Evolutionary conservation across 2,329 filamentous ascomycete genomes (phyloP).

Genomic region (Fusarium setosum): DNA sequence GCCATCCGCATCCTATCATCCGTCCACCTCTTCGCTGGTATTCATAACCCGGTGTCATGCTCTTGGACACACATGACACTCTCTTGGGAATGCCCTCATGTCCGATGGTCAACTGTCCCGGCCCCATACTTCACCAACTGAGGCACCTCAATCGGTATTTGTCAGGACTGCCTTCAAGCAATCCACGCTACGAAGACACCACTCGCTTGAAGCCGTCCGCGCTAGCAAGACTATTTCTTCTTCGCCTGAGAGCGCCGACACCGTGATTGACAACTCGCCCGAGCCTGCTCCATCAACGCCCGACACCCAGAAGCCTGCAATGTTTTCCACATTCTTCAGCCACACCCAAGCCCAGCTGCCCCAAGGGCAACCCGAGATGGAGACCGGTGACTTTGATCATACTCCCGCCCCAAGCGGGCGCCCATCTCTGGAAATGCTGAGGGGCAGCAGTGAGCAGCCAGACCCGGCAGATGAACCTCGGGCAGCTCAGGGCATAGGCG

Average conservation of each 20-base stretch:
- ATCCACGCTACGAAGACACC: not conserved
- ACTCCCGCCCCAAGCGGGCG: conserved; percentile 48
- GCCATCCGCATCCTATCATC: conserved; percentile 12
- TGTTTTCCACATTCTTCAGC: conserved; percentile 40
- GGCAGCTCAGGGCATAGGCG: conserved; percentile 3
- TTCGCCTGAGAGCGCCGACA: not conserved
- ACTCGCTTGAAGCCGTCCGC: not conserved
- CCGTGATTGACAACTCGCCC: not conserved
- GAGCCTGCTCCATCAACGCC: not conserved
- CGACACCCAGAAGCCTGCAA: conserved; percentile 9
- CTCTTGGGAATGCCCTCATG: conserved; percentile 19
- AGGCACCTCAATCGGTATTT: not conserved
- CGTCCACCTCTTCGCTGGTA: conserved; percentile 2
- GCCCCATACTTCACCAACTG: conserved; percentile 10
- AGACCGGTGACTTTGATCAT: conserved; percentile 45
- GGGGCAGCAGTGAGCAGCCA: conserved; percentile 16
- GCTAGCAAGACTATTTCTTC: not conserved
- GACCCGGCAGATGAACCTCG: conserved; percentile 3
- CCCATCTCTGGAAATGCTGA: conserved; percentile 40
- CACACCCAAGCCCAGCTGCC: conserved; percentile 37
- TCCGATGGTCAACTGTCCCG: conserved; percentile 12
- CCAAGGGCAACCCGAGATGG: conserved; percentile 27
- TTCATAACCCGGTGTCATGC: not conserved
- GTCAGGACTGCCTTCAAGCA: not conserved
- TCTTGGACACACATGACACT: not conserved